Percentiles rank a stretch among this genome's conserved stretches.
phyloP scores from a whole-genome alignment of 1,139 yeast species.

The Yamadazyma taylorii region DNA sequence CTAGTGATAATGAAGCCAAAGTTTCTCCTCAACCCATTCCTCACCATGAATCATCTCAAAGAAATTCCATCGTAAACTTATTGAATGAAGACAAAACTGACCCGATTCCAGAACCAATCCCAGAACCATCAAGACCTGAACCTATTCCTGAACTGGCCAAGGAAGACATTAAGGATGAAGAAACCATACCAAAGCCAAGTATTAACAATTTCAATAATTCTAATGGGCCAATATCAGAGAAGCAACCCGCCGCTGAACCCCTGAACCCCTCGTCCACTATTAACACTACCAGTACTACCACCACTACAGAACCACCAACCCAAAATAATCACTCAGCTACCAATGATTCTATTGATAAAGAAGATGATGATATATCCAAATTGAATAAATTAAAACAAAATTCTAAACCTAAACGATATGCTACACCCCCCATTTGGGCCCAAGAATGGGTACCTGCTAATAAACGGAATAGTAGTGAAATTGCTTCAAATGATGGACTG shows the following conservation, averaged over 20 bases:
- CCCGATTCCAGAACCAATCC: slow-evolving; percentile 21
- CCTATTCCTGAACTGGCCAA: neutral
- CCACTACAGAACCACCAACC: no score
- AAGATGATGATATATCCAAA: slow-evolving; percentile 23
- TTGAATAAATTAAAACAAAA: slow-evolving; percentile 21
- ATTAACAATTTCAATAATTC: no score
- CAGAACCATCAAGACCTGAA: slow-evolving; percentile 5
- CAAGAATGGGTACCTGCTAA: slow-evolving; percentile 60
- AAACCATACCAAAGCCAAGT: no score
- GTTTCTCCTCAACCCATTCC: no score
- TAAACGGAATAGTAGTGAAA: slow-evolving; percentile 4
- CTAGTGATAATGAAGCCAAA: slow-evolving; percentile 23
- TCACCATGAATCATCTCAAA: slow-evolving; percentile 19
- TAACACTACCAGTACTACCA: no score
- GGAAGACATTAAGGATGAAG: neutral
- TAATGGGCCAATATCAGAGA: no score
- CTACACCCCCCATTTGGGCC: slow-evolving; percentile 80
- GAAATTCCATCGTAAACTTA: slow-evolving; percentile 46
- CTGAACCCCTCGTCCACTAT: no score
- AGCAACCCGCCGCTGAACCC: no score
- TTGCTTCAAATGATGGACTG: slow-evolving; percentile 1
- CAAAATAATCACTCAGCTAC: no score
- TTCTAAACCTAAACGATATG: slow-evolving; percentile 62
- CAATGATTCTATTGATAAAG: no score
- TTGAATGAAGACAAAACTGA: slow-evolving; percentile 44